Evolutionary conservation across 306 rosid genomes (phyloP), one percentile per base, ranked within the genome.

Genomic region (Leucaena leucocephala): DNA sequence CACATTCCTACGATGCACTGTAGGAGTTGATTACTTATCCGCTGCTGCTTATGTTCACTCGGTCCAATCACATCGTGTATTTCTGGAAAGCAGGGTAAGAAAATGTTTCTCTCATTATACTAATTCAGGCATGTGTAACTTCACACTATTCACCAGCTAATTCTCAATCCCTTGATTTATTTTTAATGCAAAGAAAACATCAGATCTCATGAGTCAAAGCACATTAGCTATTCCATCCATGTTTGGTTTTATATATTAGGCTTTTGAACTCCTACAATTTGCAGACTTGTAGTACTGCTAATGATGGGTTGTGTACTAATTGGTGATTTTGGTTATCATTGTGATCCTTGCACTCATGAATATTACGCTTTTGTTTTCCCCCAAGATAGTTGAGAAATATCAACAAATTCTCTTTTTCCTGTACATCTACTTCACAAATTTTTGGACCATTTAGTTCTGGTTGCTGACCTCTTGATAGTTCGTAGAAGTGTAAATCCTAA

Each of bases 1-100:
- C 44, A 49, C 46, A 76, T 85, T 67, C 49, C 4, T 64, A 58
- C 78, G 35, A 78, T 85, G 59, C 64, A 61, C 77, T 85, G 78
- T 67, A 85, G 86, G 89, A 73, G 35, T 85, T 82, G 89, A 85
- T 76, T 85, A 82, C 80, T 76, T 85, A 68, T 85, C 89, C 45
- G 89, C 21, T 68, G 89, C 89, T 43, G 66, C 86, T 68, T 85
- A 85, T 54, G 89, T 67, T 80, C 84, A 85, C 57, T 82, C 78
- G 1, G 39, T 62, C 62, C 72, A n/a, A 64, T 85, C 89, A 44
- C 89, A 85, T 72, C 82, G 42, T 52, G 80, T 68, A 76, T 82
- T 85, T 52, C 78, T 85, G 36, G 68, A 80, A 80, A 45, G 84
- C 76, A 76, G 86, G 84, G 89, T 85, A 85, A 85, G 84, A 80